phyloP scores from a whole-genome alignment of 2,329 filamentous ascomycete species.

The Arthrobotrys sphaeroides region DNA sequence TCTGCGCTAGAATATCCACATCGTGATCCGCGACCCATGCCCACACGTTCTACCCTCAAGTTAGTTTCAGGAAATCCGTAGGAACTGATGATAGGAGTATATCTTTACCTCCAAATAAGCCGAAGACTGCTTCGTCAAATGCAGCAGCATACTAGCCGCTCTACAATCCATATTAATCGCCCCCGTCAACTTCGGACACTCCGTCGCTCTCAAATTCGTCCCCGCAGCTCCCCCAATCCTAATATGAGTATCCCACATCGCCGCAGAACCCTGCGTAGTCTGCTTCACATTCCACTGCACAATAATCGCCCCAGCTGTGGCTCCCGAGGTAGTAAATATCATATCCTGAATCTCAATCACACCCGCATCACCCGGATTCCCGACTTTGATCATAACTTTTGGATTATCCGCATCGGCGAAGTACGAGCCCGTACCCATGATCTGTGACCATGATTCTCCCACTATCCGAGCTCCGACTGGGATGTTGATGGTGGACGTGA shows the following conservation, averaged over 20 bases:
- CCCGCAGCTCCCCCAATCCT: constrained; percentile 87
- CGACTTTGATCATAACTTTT: constrained; percentile 72
- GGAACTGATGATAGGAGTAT: too few relatives aligned
- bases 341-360: constrained; percentile 76
- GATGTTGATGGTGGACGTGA: constrained; percentile 65
- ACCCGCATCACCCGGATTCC: constrained; percentile 71
- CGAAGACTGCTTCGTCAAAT: constrained; percentile 71
- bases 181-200: constrained; percentile 77
- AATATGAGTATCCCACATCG: constrained; percentile 91
- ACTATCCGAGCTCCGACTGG: constrained; percentile 62
- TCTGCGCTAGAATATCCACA: constrained; percentile 62
- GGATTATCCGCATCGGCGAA: constrained; percentile 50
- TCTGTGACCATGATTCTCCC: constrained; percentile 61
- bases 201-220: constrained; percentile 79
- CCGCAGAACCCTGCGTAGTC: constrained; percentile 62
- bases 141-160: constrained; percentile 76
- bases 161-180: constrained; percentile 73
- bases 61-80: too few relatives aligned
- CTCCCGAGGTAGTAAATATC: constrained; percentile 74
- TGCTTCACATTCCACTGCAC: constrained; percentile 76
- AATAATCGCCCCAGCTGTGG: constrained; percentile 73
- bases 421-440: constrained; percentile 57
- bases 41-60: constrained; percentile 65
- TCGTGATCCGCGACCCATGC: constrained; percentile 87
- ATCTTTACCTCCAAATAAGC: constrained; percentile 88